Evolutionary conservation across 176 grass and related monocot genomes (phyloP), one percentile per base, ranked within the genome.

Genomic region (Hyparrhenia diplandra): DNA sequence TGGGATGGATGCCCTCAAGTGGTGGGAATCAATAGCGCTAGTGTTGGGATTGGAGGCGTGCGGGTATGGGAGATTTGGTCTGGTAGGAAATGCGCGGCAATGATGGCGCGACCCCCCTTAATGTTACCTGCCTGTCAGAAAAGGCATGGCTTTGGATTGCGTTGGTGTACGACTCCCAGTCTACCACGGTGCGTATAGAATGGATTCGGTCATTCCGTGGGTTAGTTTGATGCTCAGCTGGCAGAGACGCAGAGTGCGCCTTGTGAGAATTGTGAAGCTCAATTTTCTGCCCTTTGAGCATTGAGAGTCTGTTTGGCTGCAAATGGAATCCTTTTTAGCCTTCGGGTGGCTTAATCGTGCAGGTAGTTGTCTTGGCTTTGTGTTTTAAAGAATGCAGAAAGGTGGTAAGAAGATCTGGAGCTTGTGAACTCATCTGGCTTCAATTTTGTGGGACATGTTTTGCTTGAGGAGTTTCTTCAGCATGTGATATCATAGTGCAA

Each of bases 51-150:
- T 81, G 74, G 78, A 49, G 69, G 8, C 7, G 49, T 55, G 71
- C 34, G 10, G 63, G 20, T 28, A 8, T 62, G 62, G 43, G 60
- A 73, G 57, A 35, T 84, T 67, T 69, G 35, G 24, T 59, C 20
- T 75, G 13, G 64, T 73, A 71, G 35, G 40, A 40, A 85, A 89
- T 90, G 71, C 61, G 47, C 61, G 45, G 5, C 24, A 34, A 32
- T 84, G 47, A 40, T 41, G 49, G 5, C 27, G 27, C 29, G 62
- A 46, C 24, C 32, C 31, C 20, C 30, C 36, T 4, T 63, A 39
- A 34, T 37, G 6, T 37, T 79, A 43, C 6, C n/a, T 28, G 35
- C 59, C 67, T 31, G 24, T 1, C 5, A 21, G 63, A 37, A 69
- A 65, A 42, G 14, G 20, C 41, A 51, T 69, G 31, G 47, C 45